Conservation (phyloP, 768 basidiomycete species). For the Panaeolus papilionaceus region DNA sequence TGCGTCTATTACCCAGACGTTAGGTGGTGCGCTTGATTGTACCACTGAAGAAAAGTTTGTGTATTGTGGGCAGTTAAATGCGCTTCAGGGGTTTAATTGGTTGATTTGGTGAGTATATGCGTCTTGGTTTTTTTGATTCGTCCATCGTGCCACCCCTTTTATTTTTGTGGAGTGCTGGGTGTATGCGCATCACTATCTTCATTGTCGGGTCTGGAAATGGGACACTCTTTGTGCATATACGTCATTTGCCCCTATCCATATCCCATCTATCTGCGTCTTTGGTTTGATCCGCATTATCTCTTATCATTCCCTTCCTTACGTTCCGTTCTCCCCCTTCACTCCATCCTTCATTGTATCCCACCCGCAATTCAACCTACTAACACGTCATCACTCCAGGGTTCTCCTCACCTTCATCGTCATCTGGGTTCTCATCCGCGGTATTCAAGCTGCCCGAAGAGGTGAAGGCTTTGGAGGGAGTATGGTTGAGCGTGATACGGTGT, state of each 20-base stretch:
- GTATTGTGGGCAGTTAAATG: constrained; percentile 82
- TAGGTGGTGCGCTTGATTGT: constrained; percentile 79
- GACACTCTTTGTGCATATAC: too few species aligned
- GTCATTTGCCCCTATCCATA: too few species aligned
- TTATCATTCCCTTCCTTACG: background rate
- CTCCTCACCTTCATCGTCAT: constrained; percentile 67
- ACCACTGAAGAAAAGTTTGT: constrained; percentile 49
- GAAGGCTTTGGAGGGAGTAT: constrained; percentile 63
- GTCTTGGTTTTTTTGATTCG: constrained; percentile 1
- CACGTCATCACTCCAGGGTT: constrained; percentile 35
- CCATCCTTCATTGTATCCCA: too few species aligned
- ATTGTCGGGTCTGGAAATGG: too few species aligned
- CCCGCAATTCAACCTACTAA: too few species aligned
- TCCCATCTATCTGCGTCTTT: too few species aligned
- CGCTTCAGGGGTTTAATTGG: constrained; percentile 80
- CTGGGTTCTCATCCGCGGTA: constrained; percentile 64
- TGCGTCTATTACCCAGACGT: constrained; percentile 66
- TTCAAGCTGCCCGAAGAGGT: constrained; percentile 64
- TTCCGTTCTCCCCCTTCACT: background rate
- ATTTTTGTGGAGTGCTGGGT: too few species aligned
- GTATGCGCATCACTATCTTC: too few species aligned
- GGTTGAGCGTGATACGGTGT: constrained; percentile 1
- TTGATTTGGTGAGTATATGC: constrained; percentile 60
- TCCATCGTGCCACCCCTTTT: too few species aligned
- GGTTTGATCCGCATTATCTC: background rate